These are phyloP conservation scores for Hypoxylon fuscum DNA, from an alignment of 495 filamentous ascomycete species.

Conservation along the genomic window DNA sequence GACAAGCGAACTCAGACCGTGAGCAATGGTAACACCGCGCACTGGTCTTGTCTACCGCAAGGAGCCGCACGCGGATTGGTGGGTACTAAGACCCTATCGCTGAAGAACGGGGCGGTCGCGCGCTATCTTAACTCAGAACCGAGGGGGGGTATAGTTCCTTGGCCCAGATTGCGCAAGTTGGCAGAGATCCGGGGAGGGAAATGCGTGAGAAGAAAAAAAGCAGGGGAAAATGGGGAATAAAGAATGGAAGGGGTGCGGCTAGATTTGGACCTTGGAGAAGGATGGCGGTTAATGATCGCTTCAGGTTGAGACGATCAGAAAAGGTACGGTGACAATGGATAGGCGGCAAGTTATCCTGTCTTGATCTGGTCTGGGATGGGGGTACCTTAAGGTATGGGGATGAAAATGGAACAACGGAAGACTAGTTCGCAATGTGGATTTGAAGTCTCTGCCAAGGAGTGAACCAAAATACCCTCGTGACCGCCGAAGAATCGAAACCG, in stretches of 20 bases:
- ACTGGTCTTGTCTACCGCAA: slow-evolving; percentile 34
- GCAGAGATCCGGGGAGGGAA: slow-evolving; percentile 22
- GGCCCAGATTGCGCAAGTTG: slow-evolving; percentile 30
- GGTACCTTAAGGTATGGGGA: slow-evolving; percentile 11
- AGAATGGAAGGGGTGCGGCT: slow-evolving; percentile 31
- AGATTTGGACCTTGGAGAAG: slow-evolving; percentile 28
- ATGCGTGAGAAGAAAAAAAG: slow-evolving; percentile 3
- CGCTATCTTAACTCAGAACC: slow-evolving; percentile 36
- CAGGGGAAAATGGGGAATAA: slow-evolving; percentile 15
- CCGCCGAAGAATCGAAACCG: slow-evolving; percentile 32
- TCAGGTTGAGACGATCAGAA: slow-evolving; percentile 32
- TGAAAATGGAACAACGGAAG: slow-evolving; percentile 29
- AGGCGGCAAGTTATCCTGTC: slow-evolving; percentile 35
- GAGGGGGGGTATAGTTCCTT: slow-evolving; percentile 22
- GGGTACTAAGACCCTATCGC: slow-evolving; percentile 38
- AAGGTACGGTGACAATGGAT: slow-evolving; percentile 33
- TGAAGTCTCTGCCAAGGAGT: slow-evolving; percentile 34
- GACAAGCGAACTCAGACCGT: slow-evolving; percentile 20
- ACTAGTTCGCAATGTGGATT: slow-evolving; percentile 30
- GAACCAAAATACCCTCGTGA: slow-evolving; percentile 38
- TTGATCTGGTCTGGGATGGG: slow-evolving; percentile 10
- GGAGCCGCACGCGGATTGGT: slow-evolving; percentile 39
- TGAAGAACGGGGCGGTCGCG: slow-evolving; percentile 32
- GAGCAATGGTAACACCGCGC: slow-evolving; percentile 33
- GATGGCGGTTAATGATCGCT: slow-evolving; percentile 39